phyloP scores from a whole-genome alignment of 1,284 basidiomycete genomes.

The Anthracocystis panici-leucophaei region DNA sequence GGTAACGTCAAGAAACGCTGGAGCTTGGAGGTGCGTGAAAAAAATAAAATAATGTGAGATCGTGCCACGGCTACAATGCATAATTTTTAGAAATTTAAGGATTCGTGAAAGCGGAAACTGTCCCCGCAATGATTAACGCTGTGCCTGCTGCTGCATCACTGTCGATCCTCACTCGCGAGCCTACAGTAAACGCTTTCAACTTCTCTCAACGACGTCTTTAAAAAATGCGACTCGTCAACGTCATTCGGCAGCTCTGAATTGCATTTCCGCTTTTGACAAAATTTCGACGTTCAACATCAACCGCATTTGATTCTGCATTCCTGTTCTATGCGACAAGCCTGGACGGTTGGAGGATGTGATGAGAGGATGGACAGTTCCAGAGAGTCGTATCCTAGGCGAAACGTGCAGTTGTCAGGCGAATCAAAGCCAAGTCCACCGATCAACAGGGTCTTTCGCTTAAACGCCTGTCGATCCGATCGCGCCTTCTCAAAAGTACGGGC shows the following conservation, averaged over 20 bases:
- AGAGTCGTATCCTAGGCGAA: not conserved
- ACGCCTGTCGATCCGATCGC: conserved; percentile 14
- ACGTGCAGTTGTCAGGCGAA: not conserved
- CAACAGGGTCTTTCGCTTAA: conserved; percentile 38
- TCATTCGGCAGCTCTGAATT: conserved; percentile 31
- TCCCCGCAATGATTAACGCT: conserved; percentile 9
- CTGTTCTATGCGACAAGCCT: not conserved
- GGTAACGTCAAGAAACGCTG: no score
- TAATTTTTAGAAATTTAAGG: not conserved
- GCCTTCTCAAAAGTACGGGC: not conserved
- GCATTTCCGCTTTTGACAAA: conserved; percentile 11
- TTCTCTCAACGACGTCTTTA: conserved; percentile 2
- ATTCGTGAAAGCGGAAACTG: not conserved
- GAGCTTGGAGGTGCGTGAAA: not conserved
- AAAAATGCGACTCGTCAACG: conserved; percentile 18
- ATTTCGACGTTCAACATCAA: not conserved
- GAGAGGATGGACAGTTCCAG: not conserved
- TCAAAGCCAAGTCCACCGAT: conserved; percentile 10
- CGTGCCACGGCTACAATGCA: no score
- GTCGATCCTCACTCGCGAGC: not conserved
- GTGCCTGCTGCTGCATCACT: conserved; percentile 1
- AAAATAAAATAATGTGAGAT: no score
- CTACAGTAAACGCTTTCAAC: conserved; percentile 3
- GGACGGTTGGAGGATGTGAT: not conserved
- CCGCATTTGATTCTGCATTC: not conserved